A percentile compares a stretch with the other conserved stretches of the same genome.
These are phyloP conservation scores for Tephrocybe sp. DNA, from an alignment of 768 basidiomycete genomes.

Conservation along the genomic window DNA sequence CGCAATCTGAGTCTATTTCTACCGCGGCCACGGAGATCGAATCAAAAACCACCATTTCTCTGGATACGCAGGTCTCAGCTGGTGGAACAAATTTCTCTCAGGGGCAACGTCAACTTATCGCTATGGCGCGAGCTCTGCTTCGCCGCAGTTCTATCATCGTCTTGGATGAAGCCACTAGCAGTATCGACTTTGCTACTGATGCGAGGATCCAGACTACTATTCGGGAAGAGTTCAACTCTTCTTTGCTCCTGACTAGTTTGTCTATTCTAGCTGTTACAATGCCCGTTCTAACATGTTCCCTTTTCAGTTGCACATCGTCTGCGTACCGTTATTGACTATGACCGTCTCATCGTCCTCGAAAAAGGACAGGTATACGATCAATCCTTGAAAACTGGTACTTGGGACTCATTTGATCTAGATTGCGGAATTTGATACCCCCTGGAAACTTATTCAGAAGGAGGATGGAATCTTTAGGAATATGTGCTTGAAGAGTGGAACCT, in stretches of 20 bases:
- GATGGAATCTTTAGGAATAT: slow-evolving; percentile 43
- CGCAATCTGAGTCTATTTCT: slow-evolving; percentile 32
- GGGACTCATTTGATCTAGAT: slow-evolving; percentile 28
- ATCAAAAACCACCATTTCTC: slow-evolving; percentile 50
- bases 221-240: slow-evolving; percentile 77
- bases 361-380: slow-evolving; percentile 44
- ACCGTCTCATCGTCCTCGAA: slow-evolving; percentile 78
- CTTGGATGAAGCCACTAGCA: slow-evolving; percentile 82
- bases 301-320: slow-evolving; percentile 66
- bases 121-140: slow-evolving; percentile 80
- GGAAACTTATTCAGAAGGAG: slow-evolving; percentile 59
- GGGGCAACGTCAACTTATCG: slow-evolving; percentile 86
- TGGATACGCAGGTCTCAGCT: slow-evolving; percentile 79
- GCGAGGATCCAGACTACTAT: slow-evolving; percentile 89
- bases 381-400: neutral
- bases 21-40: slow-evolving; percentile 55
- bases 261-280: slow-evolving; percentile 2
- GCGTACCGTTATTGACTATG: slow-evolving; percentile 79
- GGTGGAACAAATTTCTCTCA: slow-evolving; percentile 92
- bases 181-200: slow-evolving; percentile 86
- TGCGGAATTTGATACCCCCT: slow-evolving; percentile 70
- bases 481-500: slow-evolving; percentile 25
- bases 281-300: neutral
- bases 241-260: slow-evolving; percentile 70
- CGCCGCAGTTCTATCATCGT: slow-evolving; percentile 72